Conservation (phyloP, 352 stramenopile genomes). For the Globisporangium nagaii region DNA sequence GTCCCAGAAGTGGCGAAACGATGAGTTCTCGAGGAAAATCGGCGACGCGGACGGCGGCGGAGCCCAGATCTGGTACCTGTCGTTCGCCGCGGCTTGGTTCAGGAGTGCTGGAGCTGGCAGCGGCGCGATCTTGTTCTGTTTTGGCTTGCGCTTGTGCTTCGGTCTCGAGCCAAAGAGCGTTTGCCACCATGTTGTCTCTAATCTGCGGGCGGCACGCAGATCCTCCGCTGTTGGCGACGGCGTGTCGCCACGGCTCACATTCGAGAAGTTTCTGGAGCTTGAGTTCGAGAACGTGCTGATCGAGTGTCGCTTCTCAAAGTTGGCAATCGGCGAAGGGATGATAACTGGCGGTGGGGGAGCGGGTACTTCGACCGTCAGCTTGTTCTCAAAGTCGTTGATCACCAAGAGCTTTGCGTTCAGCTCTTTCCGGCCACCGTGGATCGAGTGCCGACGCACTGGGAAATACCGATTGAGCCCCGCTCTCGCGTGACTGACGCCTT, state of each 20-base stretch:
- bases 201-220: background rate
- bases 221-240: background rate
- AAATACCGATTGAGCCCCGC: background rate
- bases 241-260: background rate
- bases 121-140: background rate
- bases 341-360: background rate
- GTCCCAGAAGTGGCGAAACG: conserved; percentile 47
- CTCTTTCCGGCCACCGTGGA: conserved; percentile 20
- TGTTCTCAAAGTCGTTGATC: conserved; percentile 5
- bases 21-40: conserved; percentile 25
- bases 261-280: background rate
- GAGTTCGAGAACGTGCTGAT: background rate
- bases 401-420: conserved; percentile 17
- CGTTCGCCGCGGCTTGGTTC: background rate
- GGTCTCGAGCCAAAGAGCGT: background rate
- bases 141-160: background rate
- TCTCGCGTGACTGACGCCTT: background rate
- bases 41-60: background rate
- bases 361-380: conserved; percentile 4
- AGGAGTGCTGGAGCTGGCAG: background rate
- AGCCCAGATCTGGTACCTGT: conserved; percentile 23
- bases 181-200: background rate
- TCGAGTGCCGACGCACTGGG: conserved; percentile 24
- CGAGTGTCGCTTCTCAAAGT: background rate
- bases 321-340: background rate